These are phyloP conservation scores for Aurantiochytrium sp. DNA, from an alignment of 108 stramenopile species.

Conservation along the genomic window DNA sequence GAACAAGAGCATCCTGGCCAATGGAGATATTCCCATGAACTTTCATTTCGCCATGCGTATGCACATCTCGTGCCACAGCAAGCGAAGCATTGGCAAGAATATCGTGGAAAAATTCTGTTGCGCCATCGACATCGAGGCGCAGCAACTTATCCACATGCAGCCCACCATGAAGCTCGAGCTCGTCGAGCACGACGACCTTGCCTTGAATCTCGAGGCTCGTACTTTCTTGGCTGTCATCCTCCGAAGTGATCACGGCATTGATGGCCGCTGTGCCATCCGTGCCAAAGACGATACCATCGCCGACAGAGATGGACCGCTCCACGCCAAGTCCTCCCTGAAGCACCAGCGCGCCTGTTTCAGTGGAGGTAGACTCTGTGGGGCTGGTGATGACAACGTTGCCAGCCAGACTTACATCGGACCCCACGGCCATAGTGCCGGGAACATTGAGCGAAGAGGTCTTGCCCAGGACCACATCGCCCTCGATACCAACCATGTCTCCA, in stretches of 20 bases:
- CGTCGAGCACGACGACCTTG: too few relatives aligned
- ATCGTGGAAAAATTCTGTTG: too few relatives aligned
- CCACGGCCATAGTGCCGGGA: background rate
- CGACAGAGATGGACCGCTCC: background rate
- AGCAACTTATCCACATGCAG: too few relatives aligned
- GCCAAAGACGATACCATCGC: background rate
- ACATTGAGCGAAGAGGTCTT: background rate
- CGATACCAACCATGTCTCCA: background rate
- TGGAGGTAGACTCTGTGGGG: background rate
- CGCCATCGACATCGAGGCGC: too few relatives aligned
- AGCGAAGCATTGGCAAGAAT: too few relatives aligned
- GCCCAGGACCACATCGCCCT: background rate
- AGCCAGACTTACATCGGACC: background rate
- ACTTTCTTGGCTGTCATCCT: background rate
- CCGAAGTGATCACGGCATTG: background rate
- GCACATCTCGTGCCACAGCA: too few relatives aligned
- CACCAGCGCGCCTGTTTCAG: background rate
- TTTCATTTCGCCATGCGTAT: too few relatives aligned
- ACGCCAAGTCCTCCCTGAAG: background rate
- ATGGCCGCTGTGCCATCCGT: background rate
- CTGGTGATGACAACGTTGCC: background rate
- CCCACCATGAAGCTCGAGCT: too few relatives aligned
- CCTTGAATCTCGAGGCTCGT: background rate
- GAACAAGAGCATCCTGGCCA: too few relatives aligned
- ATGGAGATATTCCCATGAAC: too few relatives aligned